A percentile compares a stretch with the other conserved stretches of the same genome.
Evolutionary conservation across 352 stramenopile species (phyloP).

Genomic region (Thraustochytrium striatum): DNA sequence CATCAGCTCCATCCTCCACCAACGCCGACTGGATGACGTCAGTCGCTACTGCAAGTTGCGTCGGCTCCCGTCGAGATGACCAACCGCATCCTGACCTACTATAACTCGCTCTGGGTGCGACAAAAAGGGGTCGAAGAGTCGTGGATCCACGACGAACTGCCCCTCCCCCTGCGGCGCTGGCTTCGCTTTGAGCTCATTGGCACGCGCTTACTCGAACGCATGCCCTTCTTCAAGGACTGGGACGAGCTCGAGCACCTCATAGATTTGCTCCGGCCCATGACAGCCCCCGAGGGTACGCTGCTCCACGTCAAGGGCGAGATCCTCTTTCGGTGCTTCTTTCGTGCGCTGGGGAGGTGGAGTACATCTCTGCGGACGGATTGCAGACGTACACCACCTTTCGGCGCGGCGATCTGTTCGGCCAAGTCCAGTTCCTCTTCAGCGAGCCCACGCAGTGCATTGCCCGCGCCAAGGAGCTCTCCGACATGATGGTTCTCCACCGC

Average conservation of each 20-base stretch:
- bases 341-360: neutral
- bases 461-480: neutral
- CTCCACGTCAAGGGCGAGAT: conserved; percentile 19
- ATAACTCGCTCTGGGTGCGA: conserved; percentile 14
- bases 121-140: conserved; percentile 30
- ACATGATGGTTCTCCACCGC: conserved; percentile 16
- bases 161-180: neutral
- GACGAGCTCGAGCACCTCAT: neutral
- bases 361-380: neutral
- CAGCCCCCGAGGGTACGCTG: neutral
- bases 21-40: conserved; percentile 13
- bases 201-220: neutral
- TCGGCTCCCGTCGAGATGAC: neutral
- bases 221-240: neutral
- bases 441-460: conserved; percentile 38
- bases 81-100: neutral
- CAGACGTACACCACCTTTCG: conserved; percentile 11
- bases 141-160: conserved; percentile 31
- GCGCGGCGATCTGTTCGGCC: neutral
- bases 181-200: neutral
- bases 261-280: conserved; percentile 19
- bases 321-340: conserved; percentile 23
- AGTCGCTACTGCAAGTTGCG: neutral
- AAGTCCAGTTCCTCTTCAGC: conserved; percentile 35
- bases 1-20: conserved; percentile 40